Percentiles rank a stretch among this genome's conserved stretches.
These are phyloP conservation scores for Vigna nakashimae DNA, from an alignment of 306 rosid species.

Conservation along the genomic window DNA sequence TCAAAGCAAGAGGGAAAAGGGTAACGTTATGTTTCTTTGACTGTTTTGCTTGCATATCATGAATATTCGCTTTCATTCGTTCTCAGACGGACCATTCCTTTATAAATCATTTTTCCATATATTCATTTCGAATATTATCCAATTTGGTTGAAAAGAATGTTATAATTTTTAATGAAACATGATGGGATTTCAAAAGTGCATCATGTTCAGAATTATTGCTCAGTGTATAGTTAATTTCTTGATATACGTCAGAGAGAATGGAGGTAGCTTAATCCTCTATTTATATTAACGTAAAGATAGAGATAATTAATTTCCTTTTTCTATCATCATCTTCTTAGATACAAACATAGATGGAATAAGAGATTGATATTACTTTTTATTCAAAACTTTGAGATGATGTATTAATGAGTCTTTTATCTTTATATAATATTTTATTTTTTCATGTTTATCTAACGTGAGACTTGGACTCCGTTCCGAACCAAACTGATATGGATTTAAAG, in stretches of 20 bases:
- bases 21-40: neutral
- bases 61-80: neutral
- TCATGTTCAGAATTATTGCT: neutral
- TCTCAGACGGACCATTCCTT: neutral
- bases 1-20: neutral
- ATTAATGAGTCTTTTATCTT: no score
- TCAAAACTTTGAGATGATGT: no score
- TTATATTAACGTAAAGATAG: no score
- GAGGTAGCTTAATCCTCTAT: no score
- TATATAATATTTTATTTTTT: no score
- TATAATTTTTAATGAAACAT: neutral
- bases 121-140: neutral
- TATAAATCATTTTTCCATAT: neutral
- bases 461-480: rapidly evolving
- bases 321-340: rapidly evolving
- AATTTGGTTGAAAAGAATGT: constrained; percentile 9
- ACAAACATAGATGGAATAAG: no score
- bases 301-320: no score
- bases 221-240: no score
- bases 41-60: neutral
- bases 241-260: neutral
- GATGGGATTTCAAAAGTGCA: neutral
- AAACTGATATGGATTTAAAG: neutral
- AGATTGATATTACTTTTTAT: no score
- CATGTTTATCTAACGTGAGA: no score